Evolutionary conservation across 2,329 filamentous ascomycete genomes (phyloP).

Genomic region (Colletotrichum sp.): DNA sequence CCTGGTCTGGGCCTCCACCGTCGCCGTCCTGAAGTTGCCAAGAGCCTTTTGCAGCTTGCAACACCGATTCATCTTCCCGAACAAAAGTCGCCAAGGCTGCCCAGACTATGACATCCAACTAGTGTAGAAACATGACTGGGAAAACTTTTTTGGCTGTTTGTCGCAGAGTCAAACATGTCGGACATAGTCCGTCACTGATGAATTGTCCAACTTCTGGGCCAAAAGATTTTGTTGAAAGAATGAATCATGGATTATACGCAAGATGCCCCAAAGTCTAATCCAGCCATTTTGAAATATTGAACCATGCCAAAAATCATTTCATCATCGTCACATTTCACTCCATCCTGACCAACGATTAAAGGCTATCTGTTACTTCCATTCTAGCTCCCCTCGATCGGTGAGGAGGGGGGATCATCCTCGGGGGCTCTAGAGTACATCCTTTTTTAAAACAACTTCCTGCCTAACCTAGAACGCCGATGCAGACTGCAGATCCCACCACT

Average conservation of each 20-base stretch:
- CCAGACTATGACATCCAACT: not conserved
- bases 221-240: not conserved
- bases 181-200: not conserved
- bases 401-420: slow-evolving; percentile 30
- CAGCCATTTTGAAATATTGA: not conserved
- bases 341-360: slow-evolving; percentile 15
- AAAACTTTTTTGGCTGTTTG: not conserved
- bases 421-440: slow-evolving; percentile 42
- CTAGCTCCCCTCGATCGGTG: slow-evolving; percentile 31
- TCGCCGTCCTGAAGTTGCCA: not conserved
- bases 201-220: not conserved
- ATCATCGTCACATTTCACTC: slow-evolving; percentile 14
- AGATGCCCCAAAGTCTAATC: not conserved
- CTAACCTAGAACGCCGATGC: slow-evolving; percentile 42
- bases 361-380: slow-evolving; percentile 23
- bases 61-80: not conserved
- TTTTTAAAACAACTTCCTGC: slow-evolving; percentile 32
- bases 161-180: not conserved
- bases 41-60: not conserved
- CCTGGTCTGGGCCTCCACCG: not conserved
- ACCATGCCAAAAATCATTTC: slow-evolving; percentile 11
- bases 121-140: not conserved
- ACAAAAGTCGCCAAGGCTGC: not conserved
- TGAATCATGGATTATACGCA: not conserved
- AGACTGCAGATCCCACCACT: slow-evolving; percentile 26